Percentiles rank a stretch among this genome's conserved stretches.
Conservation (phyloP, 1,284 basidiomycete species). For the Malassezia nana region DNA sequence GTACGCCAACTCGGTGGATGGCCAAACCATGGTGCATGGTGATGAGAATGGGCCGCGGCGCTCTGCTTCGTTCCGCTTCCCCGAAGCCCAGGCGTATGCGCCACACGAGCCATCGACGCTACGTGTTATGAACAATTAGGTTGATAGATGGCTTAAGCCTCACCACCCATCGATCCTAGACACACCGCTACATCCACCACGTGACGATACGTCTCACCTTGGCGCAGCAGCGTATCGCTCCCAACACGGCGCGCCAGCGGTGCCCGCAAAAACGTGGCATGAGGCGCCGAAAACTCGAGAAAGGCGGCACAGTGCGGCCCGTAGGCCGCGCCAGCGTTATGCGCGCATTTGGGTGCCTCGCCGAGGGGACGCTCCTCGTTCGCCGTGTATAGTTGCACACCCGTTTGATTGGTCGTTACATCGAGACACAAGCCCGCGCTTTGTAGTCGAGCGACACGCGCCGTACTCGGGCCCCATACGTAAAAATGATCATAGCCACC, state of each 20-base stretch:
- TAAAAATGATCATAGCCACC: conserved; percentile 41
- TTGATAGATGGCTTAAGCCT: background rate
- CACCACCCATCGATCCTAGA: too few species aligned
- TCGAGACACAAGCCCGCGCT: conserved; percentile 23
- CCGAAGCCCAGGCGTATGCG: conserved; percentile 8
- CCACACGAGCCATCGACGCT: conserved; percentile 5
- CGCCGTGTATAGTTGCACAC: conserved; percentile 35
- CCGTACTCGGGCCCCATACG: conserved; percentile 23
- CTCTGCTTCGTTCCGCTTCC: conserved; percentile 17
- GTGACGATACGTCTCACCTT: conserved; percentile 24
- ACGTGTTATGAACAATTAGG: conserved; percentile 12
- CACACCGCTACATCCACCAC: conserved; percentile 15
- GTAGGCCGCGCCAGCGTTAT: conserved; percentile 16
- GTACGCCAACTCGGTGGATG: conserved; percentile 11
- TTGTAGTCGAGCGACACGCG: background rate
- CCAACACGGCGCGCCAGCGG: conserved; percentile 22
- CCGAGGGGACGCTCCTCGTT: conserved; percentile 21
- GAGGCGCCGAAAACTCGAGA: conserved; percentile 40
- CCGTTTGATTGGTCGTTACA: conserved; percentile 35
- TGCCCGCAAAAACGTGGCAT: conserved; percentile 31
- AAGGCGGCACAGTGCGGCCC: conserved; percentile 21
- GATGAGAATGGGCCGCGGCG: conserved; percentile 1
- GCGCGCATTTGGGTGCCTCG: conserved; percentile 23
- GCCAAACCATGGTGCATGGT: conserved; percentile 7
- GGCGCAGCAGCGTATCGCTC: conserved; percentile 26